phyloP scores from a whole-genome alignment of 129 eudicot genomes.

The Chrysanthemum makinoi region DNA sequence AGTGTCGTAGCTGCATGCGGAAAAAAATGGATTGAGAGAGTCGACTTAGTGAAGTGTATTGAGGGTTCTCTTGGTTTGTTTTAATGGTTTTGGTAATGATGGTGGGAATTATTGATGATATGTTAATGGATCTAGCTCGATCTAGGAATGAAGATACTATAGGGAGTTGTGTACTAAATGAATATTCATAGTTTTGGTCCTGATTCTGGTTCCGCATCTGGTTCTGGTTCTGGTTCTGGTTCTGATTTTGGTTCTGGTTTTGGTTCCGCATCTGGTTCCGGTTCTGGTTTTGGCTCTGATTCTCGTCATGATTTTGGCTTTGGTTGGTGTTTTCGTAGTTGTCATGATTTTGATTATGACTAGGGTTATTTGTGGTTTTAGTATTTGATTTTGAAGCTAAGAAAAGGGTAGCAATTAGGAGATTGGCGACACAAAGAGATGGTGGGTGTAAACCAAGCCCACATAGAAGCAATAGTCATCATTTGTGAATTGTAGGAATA shows the following conservation, averaged over 20 bases:
- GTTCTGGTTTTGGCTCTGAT: too few relatives aligned
- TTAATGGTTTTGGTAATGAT: neutral
- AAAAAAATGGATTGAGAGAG: constrained; percentile 21
- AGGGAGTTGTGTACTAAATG: neutral
- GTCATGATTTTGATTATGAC: too few relatives aligned
- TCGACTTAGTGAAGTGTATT: constrained; percentile 19
- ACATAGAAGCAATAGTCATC: constrained; percentile 30
- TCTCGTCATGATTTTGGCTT: too few relatives aligned
- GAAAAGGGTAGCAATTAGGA: constrained; percentile 45
- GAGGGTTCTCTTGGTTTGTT: neutral
- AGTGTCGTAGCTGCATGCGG: neutral
- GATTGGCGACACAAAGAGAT: constrained; percentile 52
- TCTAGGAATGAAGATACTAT: constrained; percentile 14
- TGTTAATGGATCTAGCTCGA: constrained; percentile 3
- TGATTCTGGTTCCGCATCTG: neutral
- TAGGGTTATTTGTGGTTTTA: neutral
- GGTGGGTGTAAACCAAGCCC: constrained; percentile 48
- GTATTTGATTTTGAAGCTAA: constrained; percentile 21
- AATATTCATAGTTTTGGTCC: neutral
- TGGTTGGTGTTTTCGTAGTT: too few relatives aligned
- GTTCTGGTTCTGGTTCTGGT: too few relatives aligned
- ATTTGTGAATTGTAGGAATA: neutral
- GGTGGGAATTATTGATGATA: constrained; percentile 13
- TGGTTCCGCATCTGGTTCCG: too few relatives aligned
- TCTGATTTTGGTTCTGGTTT: neutral